Conservation (phyloP, 1,284 basidiomycete genomes). For the Stereum hirsutum region DNA sequence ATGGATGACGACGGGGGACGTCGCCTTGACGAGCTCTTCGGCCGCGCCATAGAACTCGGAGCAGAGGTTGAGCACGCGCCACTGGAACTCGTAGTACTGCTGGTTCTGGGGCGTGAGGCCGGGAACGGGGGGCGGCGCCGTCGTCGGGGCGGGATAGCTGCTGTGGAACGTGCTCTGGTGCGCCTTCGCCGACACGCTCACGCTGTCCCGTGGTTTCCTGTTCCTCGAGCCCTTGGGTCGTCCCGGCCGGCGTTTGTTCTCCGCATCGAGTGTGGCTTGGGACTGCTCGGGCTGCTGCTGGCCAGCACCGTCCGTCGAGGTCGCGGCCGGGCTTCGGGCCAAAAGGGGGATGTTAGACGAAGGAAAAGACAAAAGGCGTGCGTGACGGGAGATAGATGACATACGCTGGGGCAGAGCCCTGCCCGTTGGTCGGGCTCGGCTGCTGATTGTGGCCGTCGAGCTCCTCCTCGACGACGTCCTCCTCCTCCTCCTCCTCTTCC, state of each 20-base stretch:
- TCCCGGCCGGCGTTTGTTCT: constrained; percentile 58
- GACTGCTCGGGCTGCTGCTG: constrained; percentile 2
- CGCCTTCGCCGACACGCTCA: constrained; percentile 21
- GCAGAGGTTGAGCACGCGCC: constrained; percentile 72
- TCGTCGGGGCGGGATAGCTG: constrained; percentile 22
- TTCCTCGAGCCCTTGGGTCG: constrained; percentile 71
- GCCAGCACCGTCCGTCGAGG: constrained; percentile 3
- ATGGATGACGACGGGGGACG: constrained; percentile 61
- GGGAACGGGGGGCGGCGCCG: constrained; percentile 14
- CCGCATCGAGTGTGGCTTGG: constrained; percentile 4
- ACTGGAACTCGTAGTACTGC: constrained; percentile 77
- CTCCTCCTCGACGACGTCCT: constrained; percentile 61
- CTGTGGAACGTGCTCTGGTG: constrained; percentile 28
- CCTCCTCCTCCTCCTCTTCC: constrained; percentile 60
- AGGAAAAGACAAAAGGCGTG: too few species aligned
- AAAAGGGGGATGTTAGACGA: too few species aligned
- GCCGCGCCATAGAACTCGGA: constrained; percentile 78
- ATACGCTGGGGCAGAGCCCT: constrained; percentile 21
- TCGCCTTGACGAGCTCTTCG: constrained; percentile 71
- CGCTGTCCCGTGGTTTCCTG: constrained; percentile 36
- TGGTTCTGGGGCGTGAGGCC: constrained; percentile 54
- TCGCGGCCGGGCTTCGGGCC: constrained; percentile 13
- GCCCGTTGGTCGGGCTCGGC: too few species aligned
- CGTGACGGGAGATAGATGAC: too few species aligned
- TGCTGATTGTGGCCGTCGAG: constrained; percentile 33